A percentile compares a stretch with the other conserved stretches of the same genome.
These are phyloP conservation scores for Chamaecrista fasciculata DNA, from an alignment of 306 rosid species.

Conservation along the genomic window DNA sequence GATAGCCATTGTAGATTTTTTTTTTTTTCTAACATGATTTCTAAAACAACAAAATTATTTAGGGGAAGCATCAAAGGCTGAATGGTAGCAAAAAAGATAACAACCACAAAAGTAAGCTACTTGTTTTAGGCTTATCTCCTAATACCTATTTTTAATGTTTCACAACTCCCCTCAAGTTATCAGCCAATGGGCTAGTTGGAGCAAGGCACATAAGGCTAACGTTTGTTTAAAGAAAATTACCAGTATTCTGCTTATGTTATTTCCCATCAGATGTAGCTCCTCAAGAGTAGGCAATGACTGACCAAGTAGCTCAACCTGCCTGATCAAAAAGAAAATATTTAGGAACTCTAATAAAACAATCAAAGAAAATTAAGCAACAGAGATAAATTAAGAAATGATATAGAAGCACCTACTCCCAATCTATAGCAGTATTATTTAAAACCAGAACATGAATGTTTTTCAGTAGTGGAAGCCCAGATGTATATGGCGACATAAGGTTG, in stretches of 20 bases:
- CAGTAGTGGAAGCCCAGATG: conserved; percentile 52
- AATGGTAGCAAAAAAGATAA: conserved; percentile 5
- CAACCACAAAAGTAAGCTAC: conserved; percentile 10
- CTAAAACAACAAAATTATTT: conserved; percentile 9
- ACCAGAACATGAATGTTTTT: conserved; percentile 63
- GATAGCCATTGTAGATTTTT: too few species aligned
- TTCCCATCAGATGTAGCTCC: conserved; percentile 90
- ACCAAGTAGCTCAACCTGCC: conserved; percentile 74
- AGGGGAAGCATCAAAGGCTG: conserved; percentile 1
- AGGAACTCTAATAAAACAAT: conserved; percentile 19
- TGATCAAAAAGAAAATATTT: conserved; percentile 30
- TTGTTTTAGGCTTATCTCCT: conserved; percentile 12
- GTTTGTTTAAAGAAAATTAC: conserved; percentile 35
- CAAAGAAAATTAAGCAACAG: background rate
- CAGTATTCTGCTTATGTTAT: conserved; percentile 62
- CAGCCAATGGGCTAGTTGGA: conserved; percentile 4
- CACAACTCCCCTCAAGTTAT: background rate
- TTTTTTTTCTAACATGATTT: background rate
- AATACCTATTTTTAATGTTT: too few species aligned
- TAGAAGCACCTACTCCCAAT: conserved; percentile 68
- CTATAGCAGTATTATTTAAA: conserved; percentile 65
- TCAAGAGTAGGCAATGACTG: conserved; percentile 63
- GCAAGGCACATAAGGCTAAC: conserved; percentile 13
- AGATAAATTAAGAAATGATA: conserved; percentile 20
- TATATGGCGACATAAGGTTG: conserved; percentile 60